phyloP scores from a whole-genome alignment of 768 basidiomycete genomes.

The Antrodiella citrinella region DNA sequence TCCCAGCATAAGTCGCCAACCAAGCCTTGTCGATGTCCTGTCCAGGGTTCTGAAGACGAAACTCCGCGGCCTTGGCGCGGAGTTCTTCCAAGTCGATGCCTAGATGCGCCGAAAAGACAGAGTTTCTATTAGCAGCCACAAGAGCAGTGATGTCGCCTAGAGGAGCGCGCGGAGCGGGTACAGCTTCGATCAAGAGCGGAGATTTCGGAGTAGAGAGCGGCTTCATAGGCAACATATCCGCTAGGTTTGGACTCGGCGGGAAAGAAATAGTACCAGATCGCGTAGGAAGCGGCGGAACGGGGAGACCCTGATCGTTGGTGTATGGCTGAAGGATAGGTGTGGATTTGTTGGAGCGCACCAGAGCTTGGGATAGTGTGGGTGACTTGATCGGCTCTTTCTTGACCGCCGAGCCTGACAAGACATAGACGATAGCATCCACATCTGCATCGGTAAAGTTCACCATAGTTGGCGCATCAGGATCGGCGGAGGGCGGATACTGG shows the following conservation, averaged over 20 bases:
- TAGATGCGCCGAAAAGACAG: slow-evolving; percentile 55
- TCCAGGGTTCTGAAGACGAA: slow-evolving; percentile 44
- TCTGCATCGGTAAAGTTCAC: slow-evolving; percentile 17
- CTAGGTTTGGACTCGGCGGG: not conserved
- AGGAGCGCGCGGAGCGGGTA: not conserved
- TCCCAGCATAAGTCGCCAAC: slow-evolving; percentile 62
- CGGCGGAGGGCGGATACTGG: not conserved
- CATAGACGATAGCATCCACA: slow-evolving; percentile 18
- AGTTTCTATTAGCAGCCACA: slow-evolving; percentile 17
- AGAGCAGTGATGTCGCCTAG: not conserved
- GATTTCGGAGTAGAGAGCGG: not conserved
- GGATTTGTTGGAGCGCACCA: not conserved
- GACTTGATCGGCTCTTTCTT: slow-evolving; percentile 3
- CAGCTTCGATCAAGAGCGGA: not conserved
- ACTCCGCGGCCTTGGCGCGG: slow-evolving; percentile 45
- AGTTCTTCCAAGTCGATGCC: slow-evolving; percentile 51
- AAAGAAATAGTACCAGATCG: not conserved
- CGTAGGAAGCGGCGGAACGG: not conserved
- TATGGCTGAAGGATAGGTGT: not conserved
- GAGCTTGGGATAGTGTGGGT: not conserved
- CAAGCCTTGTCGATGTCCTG: slow-evolving; percentile 56
- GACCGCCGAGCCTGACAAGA: slow-evolving; percentile 14
- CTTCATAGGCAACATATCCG: not conserved
- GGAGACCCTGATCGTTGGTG: not conserved
- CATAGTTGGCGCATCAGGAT: not conserved